Base-by-base conservation (phyloP, 2,329 filamentous ascomycete genomes). In the Talaromyces islandicus region DNA sequence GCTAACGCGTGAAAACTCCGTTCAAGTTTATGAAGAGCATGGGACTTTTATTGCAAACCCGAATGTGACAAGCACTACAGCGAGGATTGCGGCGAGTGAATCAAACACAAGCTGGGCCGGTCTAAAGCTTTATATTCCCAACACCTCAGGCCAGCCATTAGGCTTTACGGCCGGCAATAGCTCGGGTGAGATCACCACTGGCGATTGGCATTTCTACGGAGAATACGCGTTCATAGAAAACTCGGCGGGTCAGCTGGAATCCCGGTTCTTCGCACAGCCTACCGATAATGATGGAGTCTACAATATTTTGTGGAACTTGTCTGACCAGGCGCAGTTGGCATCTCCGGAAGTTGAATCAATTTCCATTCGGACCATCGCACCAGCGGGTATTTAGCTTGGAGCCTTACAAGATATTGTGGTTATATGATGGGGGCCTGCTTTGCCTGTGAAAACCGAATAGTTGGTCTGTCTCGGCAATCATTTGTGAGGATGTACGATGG, bases 181-280 rank as follows among this genome's bases (percentile, higher is more conserved):
- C 27, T 35, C 48, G 2, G 30, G 4, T 30, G 19, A 27, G 7
- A 14, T 38, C 29, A 21, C 11, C 29, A 21, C 46, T 43, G 30
- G 56, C 29, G 25, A 43, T 17, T 58, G 50, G 56, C 52, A 12
- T 7, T 38, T 58, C 7, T 58, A 50, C n/a, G 50, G 56, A 29
- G n/a, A 48, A 14, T 53, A 53, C 27, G 30, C 53, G 4, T 52
- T 58, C 7, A 29, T 58, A 17, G 24, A 54, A 30, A 52, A 35
- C 35, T 43, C 24, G 11, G 52, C 50, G 0, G 51, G 19, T 4
- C 48, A 58, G 24, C 24, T 58, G 21, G 30, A 35, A 27, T 58
- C 56, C 11, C 10, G 19, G 14, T 58, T 58, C 50, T 58, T 58
- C 38, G 50, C 56, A 17, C 35, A 53, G n/a, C 56, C 56, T 17